Evolutionary conservation across 164 flowering plant genomes (phyloP), one percentile per base, ranked within the genome.

Genomic region (Dillenia turbinata): DNA sequence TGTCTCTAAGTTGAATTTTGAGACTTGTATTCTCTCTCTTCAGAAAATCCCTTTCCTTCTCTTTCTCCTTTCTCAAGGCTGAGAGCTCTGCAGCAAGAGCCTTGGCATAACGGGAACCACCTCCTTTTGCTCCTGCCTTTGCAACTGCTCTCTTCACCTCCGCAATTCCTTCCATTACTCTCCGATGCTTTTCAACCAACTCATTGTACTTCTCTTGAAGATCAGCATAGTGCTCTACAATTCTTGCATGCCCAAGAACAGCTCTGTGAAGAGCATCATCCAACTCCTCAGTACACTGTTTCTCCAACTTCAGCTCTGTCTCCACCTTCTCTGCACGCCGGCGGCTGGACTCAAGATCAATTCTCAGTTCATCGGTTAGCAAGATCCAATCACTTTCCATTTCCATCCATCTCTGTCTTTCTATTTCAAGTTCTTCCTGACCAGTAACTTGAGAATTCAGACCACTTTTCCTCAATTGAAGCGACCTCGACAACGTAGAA

Each of bases 301-400:
- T 95, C 72, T 92, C 97, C 60, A 67, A 54, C 47, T 64, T 83
- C 64, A 95, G 62, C 54, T 95, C 97, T 72, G 61, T 73, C 76
- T 85, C 88, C 59, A 77, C 73, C 71, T 84, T 79, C 79, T 95
- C 97, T 56, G 92, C 90, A 58, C 69, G 83, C 44, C 62, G 74
- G 2, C 99, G 92, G 57, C 72, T 71, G 47, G 81, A 53, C 60
- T 92, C 97, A 17, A 95, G 67, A 64, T 90, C 97, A 14, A 85
- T 60, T 69, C 97, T 86, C 66, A 95, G 77, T 48, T 88, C 97
- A 68, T 95, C 99, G 1, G 99, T 95, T 57, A 92, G 75, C 19
- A 80, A 85, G 60, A 95, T 95, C 99, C 99, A 92, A n/a, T 85
- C 89, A 45, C 99, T 92, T 66, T 95, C 99, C 87, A 83, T 85